Conservation (phyloP, 2,329 filamentous ascomycete species). For the Colletotrichum theobromicola region DNA sequence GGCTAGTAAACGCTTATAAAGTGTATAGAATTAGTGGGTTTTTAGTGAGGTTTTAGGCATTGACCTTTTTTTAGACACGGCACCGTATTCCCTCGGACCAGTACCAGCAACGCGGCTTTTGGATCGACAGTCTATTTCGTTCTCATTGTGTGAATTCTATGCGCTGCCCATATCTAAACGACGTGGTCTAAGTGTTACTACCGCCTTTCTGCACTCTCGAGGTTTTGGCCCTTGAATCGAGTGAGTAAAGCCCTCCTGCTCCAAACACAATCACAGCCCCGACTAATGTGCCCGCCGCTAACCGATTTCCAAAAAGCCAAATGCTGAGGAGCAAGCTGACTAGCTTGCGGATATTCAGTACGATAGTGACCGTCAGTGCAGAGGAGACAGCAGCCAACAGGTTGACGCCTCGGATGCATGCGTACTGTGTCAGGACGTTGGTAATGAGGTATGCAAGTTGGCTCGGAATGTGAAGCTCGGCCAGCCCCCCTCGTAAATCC, state of each 20-base stretch:
- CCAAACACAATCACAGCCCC: slow-evolving; percentile 89
- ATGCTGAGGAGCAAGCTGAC: slow-evolving; percentile 91
- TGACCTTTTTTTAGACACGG: too few relatives aligned
- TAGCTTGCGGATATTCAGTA: slow-evolving; percentile 93
- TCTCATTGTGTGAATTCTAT: not conserved
- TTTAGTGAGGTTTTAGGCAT: too few relatives aligned
- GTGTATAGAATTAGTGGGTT: too few relatives aligned
- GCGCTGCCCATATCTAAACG: not conserved
- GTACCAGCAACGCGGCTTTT: not conserved
- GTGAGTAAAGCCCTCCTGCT: slow-evolving; percentile 88
- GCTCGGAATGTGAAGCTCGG: slow-evolving; percentile 60
- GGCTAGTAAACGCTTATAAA: too few relatives aligned
- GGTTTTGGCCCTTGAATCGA: slow-evolving; percentile 61
- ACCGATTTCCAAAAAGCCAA: slow-evolving; percentile 87
- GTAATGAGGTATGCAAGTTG: slow-evolving; percentile 74
- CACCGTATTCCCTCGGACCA: too few relatives aligned
- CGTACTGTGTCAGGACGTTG: slow-evolving; percentile 89
- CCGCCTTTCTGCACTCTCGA: slow-evolving; percentile 16
- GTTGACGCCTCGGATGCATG: slow-evolving; percentile 95
- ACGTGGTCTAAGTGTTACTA: slow-evolving; percentile 7
- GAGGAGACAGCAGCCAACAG: slow-evolving; percentile 88
- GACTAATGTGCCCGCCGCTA: slow-evolving; percentile 77
- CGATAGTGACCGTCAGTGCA: slow-evolving; percentile 94
- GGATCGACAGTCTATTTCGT: not conserved
- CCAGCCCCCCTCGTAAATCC: slow-evolving; percentile 40